These are phyloP conservation scores for Gonium pectorale DNA, from an alignment of 139 green algal genomes.

Conservation along the genomic window DNA sequence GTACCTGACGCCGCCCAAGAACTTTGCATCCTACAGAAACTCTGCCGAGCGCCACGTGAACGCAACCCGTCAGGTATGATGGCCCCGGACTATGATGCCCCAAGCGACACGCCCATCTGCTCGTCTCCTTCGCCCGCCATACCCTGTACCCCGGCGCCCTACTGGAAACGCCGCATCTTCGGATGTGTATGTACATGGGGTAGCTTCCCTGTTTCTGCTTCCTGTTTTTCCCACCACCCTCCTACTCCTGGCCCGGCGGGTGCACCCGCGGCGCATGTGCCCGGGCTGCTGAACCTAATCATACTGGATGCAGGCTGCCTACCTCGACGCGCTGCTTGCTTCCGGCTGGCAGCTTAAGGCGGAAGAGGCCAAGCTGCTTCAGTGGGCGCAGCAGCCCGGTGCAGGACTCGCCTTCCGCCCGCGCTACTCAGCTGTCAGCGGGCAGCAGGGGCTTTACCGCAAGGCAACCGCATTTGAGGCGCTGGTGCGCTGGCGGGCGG, in stretches of 20 bases:
- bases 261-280: not conserved
- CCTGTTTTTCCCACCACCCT: not conserved
- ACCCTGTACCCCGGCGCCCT: too few species aligned
- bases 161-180: too few species aligned
- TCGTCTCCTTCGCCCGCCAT: too few species aligned
- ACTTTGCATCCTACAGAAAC: constrained; percentile 3
- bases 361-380: not conserved
- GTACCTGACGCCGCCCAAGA: constrained; percentile 13
- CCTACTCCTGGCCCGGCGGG: not conserved
- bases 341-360: constrained; percentile 8
- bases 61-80: constrained; percentile 3
- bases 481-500: not conserved
- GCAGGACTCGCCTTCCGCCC: not conserved
- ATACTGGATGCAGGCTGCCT: not conserved
- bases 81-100: too few species aligned
- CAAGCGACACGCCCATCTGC: too few species aligned
- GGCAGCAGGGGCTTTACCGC: constrained; percentile 10
- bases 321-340: constrained; percentile 14
- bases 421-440: not conserved
- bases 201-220: too few species aligned
- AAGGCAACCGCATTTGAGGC: constrained; percentile 28
- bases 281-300: not conserved
- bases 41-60: constrained; percentile 17
- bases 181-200: too few species aligned
- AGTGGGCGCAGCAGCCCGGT: not conserved